These are phyloP conservation scores for Jamesozyma spencerorum DNA, from an alignment of 805 yeast species.

Conservation along the genomic window DNA sequence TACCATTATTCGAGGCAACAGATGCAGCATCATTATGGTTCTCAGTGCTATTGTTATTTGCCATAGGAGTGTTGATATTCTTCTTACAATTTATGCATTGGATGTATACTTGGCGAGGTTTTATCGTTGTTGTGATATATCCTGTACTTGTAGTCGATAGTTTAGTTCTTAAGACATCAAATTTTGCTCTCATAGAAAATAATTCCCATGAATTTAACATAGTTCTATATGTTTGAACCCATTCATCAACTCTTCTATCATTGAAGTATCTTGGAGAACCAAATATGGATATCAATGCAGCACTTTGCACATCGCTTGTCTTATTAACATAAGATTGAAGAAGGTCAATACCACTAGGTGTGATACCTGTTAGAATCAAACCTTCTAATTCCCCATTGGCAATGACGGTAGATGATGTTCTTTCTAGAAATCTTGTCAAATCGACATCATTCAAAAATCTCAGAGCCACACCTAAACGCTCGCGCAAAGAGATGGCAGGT, in stretches of 20 bases:
- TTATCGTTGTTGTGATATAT: conserved; percentile 36
- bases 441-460: conserved; percentile 77
- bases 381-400: conserved; percentile 84
- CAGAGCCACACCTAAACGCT: conserved; percentile 82
- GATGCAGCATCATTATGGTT: conserved; percentile 4
- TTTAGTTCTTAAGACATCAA: conserved; percentile 70
- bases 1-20: not conserved
- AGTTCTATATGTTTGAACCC: conserved; percentile 65
- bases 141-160: conserved; percentile 49
- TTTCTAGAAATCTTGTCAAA: conserved; percentile 57
- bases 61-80: conserved; percentile 38
- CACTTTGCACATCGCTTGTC: conserved; percentile 87
- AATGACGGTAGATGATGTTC: conserved; percentile 64
- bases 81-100: conserved; percentile 81
- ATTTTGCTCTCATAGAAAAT: conserved; percentile 70
- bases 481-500: conserved; percentile 76
- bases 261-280: conserved; percentile 77
- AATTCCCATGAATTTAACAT: conserved; percentile 73
- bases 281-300: conserved; percentile 68
- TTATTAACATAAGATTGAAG: conserved; percentile 81
- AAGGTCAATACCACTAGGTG: conserved; percentile 72
- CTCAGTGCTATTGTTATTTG: conserved; percentile 1
- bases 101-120: conserved; percentile 67
- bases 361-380: conserved; percentile 80
- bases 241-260: conserved; percentile 62